A percentile compares a stretch with the other conserved stretches of the same genome.
Evolutionary conservation across 2,329 filamentous ascomycete genomes (phyloP).

Genomic region (Penicillium sp.): DNA sequence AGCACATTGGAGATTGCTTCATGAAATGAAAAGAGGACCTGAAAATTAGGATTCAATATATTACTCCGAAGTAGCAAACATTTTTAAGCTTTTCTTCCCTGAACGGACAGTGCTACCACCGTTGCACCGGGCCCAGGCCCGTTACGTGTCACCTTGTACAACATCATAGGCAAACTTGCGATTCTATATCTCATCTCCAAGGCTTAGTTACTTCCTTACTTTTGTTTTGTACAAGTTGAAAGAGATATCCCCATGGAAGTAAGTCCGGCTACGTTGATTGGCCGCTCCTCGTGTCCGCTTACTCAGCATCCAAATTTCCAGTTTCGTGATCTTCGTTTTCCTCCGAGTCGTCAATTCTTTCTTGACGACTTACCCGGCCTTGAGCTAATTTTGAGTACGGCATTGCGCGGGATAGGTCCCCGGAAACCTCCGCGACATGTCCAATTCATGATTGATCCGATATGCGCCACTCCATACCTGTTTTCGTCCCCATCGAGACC

Average conservation of each 20-base stretch:
- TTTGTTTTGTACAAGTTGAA: neutral
- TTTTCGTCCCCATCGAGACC: slow-evolving; percentile 26
- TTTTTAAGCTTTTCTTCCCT: neutral
- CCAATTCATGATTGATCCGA: slow-evolving; percentile 20
- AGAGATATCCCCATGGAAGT: slow-evolving; percentile 1
- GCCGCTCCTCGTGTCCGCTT: neutral
- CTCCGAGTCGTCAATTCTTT: neutral
- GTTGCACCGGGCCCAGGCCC: neutral
- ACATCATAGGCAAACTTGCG: neutral
- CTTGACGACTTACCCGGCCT: neutral
- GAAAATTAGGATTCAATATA: neutral
- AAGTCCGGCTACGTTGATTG: slow-evolving; percentile 15
- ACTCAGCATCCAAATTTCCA: slow-evolving; percentile 18
- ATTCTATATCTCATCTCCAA: neutral
- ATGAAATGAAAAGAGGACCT: neutral
- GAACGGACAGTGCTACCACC: neutral
- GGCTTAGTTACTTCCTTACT: neutral
- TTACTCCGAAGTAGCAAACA: neutral
- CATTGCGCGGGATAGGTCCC: neutral
- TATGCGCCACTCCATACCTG: slow-evolving; percentile 23
- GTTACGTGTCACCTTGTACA: neutral
- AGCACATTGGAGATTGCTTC: slow-evolving; percentile 13
- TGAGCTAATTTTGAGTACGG: neutral
- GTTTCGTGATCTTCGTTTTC: neutral
- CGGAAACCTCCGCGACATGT: slow-evolving; percentile 8